These are phyloP conservation scores for Vitis labrusca DNA, from an alignment of 164 flowering plant genomes.

Conservation along the genomic window DNA sequence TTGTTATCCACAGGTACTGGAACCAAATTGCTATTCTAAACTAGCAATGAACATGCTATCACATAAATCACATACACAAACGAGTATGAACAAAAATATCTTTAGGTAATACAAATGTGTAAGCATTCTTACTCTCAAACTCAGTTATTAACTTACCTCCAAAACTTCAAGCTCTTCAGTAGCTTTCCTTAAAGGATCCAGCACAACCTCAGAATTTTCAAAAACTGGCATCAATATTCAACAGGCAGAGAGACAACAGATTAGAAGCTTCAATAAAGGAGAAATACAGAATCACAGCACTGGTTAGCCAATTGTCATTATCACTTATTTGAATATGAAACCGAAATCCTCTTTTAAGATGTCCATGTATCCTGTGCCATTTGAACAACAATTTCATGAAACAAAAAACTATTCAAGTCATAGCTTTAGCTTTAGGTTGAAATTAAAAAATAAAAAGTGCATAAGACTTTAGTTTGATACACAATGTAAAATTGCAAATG, in stretches of 20 bases:
- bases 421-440: too few species aligned
- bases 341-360: not conserved
- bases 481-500: too few species aligned
- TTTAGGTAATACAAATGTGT: not conserved
- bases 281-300: not conserved
- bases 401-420: too few species aligned
- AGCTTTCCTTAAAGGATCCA: slow-evolving; percentile 80
- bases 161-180: slow-evolving; percentile 70
- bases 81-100: too few species aligned
- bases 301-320: not conserved
- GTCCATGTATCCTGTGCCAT: too few species aligned
- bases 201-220: slow-evolving; percentile 64
- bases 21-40: too few species aligned
- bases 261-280: slow-evolving; percentile 1
- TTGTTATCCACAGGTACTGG: not conserved
- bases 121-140: not conserved
- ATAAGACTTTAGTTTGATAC: too few species aligned
- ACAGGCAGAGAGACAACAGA: not conserved
- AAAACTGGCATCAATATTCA: slow-evolving; percentile 36
- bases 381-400: too few species aligned
- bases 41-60: too few species aligned
- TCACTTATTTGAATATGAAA: too few species aligned
- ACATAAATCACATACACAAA: too few species aligned
- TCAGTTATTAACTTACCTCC: slow-evolving; percentile 54
- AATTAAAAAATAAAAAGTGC: too few species aligned